Percentiles rank a stretch among this genome's conserved stretches.
Conservation (phyloP, 78 protist genomes). For the Dictyostelium intermedium region DNA sequence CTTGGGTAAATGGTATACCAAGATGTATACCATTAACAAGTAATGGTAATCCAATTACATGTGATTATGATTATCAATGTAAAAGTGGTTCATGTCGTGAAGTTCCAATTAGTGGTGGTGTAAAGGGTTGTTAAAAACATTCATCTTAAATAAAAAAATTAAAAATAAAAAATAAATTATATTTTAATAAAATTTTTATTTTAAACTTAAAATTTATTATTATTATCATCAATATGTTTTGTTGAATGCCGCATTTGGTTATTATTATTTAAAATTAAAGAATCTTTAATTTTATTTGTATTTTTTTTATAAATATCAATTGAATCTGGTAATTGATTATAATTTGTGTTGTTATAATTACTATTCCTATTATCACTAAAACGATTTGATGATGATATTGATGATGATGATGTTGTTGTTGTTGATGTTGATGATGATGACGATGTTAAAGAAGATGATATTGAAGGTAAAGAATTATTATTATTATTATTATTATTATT, state of each 20-base stretch:
- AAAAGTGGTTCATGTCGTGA: not conserved
- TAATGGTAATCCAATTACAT: conserved; percentile 4
- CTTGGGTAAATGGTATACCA: not conserved
- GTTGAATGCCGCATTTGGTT: not conserved
- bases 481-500: not conserved
- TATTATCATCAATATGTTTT: not conserved
- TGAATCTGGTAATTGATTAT: not conserved
- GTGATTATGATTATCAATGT: conserved; percentile 24
- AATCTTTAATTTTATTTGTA: not conserved
- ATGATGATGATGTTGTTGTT: not conserved
- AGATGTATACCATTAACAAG: not conserved
- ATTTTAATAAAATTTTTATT: too few species aligned
- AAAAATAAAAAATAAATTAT: not conserved
- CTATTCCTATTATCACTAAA: too few species aligned
- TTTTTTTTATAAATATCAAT: not conserved
- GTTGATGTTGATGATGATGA: not conserved
- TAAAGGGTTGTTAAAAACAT: not conserved
- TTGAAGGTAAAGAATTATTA: too few species aligned
- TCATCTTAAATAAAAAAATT: too few species aligned
- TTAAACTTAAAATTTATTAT: not conserved
- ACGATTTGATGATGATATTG: not conserved
- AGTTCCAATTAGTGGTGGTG: not conserved
- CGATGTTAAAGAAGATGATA: too few species aligned
- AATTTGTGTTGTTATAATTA: too few species aligned
- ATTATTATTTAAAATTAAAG: not conserved